phyloP scores from a whole-genome alignment of 768 basidiomycete genomes.

The Lactifluus piperatus region DNA sequence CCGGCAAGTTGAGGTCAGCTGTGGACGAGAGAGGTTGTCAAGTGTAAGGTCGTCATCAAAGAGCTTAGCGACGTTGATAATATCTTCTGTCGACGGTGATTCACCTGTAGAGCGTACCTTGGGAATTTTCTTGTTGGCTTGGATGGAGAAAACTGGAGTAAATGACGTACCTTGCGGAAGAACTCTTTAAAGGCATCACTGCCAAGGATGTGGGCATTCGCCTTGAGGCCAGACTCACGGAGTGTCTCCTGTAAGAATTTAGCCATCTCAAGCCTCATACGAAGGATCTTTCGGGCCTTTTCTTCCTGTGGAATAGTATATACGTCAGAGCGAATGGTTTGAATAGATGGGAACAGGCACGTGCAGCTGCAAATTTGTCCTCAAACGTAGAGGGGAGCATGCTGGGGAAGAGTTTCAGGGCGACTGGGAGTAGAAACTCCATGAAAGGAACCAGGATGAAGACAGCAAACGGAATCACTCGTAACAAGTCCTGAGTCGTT shows the following conservation, averaged over 20 bases:
- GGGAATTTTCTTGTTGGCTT: neutral
- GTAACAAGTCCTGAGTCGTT: slow-evolving; percentile 87
- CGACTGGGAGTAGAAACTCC: slow-evolving; percentile 93
- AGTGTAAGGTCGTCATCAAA: slow-evolving; percentile 98
- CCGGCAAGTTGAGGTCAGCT: slow-evolving; percentile 92
- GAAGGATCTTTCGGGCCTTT: slow-evolving; percentile 91
- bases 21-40: slow-evolving; percentile 97
- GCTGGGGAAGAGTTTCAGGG: slow-evolving; percentile 94
- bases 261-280: slow-evolving; percentile 95
- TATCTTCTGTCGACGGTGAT: slow-evolving; percentile 77
- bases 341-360: slow-evolving; percentile 24
- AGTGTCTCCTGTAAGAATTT: slow-evolving; percentile 98
- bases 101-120: slow-evolving; percentile 93
- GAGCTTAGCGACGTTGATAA: slow-evolving; percentile 90
- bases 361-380: slow-evolving; percentile 88
- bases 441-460: slow-evolving; percentile 97
- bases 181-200: slow-evolving; percentile 98
- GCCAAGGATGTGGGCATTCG: slow-evolving; percentile 87
- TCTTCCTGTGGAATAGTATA: slow-evolving; percentile 56
- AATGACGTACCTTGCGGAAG: slow-evolving; percentile 76
- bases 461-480: slow-evolving; percentile 90
- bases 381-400: slow-evolving; percentile 99
- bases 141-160: neutral
- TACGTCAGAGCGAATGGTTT: neutral
- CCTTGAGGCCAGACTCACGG: slow-evolving; percentile 87